Evolutionary conservation across 2,329 filamentous ascomycete genomes (phyloP).

Genomic region (Scytalidium lignicola): DNA sequence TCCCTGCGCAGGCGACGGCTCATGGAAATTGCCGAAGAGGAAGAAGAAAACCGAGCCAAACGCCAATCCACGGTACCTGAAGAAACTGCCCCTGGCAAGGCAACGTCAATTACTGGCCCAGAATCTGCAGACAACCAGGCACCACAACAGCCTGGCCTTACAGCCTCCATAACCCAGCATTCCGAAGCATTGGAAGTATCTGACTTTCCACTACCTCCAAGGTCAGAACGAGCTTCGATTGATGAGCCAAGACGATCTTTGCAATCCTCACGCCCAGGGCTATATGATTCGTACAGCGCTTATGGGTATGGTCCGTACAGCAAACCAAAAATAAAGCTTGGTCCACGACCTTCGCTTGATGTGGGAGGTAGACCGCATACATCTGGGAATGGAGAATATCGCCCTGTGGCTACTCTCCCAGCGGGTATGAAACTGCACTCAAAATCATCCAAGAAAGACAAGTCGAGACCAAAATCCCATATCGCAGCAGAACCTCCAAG

Average conservation of each 20-base stretch:
- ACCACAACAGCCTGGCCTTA: neutral
- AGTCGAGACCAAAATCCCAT: slow-evolving; percentile 35
- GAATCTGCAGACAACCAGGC: neutral
- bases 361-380: slow-evolving; percentile 54
- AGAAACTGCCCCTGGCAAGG: slow-evolving; percentile 30
- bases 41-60: slow-evolving; percentile 57
- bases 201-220: neutral
- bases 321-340: slow-evolving; percentile 84
- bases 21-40: slow-evolving; percentile 92
- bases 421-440: slow-evolving; percentile 69
- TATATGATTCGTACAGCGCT: slow-evolving; percentile 36
- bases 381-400: slow-evolving; percentile 53
- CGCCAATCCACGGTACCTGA: slow-evolving; percentile 50
- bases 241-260: slow-evolving; percentile 33
- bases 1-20: slow-evolving; percentile 72
- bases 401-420: slow-evolving; percentile 75
- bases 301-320: slow-evolving; percentile 42
- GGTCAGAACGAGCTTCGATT: neutral
- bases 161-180: neutral
- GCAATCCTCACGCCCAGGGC: slow-evolving; percentile 47
- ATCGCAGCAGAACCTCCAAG: slow-evolving; percentile 20
- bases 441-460: slow-evolving; percentile 50
- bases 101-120: slow-evolving; percentile 11
- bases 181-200: neutral
- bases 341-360: slow-evolving; percentile 74